phyloP scores from a whole-genome alignment of 1,284 basidiomycete species.

The Cutaneotrichosporon mucoides region DNA sequence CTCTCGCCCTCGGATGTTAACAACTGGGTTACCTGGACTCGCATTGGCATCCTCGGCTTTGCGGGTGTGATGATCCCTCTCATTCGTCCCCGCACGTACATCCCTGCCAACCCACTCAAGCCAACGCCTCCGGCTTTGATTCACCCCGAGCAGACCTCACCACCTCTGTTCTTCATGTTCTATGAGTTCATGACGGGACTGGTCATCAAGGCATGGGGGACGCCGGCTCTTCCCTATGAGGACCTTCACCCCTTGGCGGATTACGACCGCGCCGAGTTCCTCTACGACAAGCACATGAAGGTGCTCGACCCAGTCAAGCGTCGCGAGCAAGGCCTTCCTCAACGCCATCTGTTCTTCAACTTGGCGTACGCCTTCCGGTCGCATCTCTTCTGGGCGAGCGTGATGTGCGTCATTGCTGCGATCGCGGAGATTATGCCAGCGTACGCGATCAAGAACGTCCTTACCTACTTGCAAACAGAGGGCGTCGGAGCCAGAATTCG shows the following conservation, averaged over 20 bases:
- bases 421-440: constrained; percentile 51
- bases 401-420: constrained; percentile 37
- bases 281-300: constrained; percentile 46
- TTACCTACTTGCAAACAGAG: constrained; percentile 54
- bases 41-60: constrained; percentile 48
- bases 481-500: constrained; percentile 49
- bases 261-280: constrained; percentile 54
- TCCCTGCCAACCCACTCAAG: constrained; percentile 49
- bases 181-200: constrained; percentile 60
- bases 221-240: constrained; percentile 42
- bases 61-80: constrained; percentile 53
- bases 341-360: constrained; percentile 31
- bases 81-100: constrained; percentile 53
- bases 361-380: constrained; percentile 33
- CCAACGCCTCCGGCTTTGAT: constrained; percentile 47
- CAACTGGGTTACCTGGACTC: constrained; percentile 47
- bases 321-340: constrained; percentile 30
- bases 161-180: constrained; percentile 56
- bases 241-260: constrained; percentile 58
- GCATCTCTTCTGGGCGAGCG: constrained; percentile 27
- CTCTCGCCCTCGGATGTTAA: constrained; percentile 50
- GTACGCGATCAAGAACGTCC: constrained; percentile 53
- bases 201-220: constrained; percentile 50
- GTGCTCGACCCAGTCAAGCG: constrained; percentile 45
- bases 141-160: constrained; percentile 65